These are phyloP conservation scores for Eremothecium coryli DNA, from an alignment of 1,139 yeast species.

Conservation along the genomic window DNA sequence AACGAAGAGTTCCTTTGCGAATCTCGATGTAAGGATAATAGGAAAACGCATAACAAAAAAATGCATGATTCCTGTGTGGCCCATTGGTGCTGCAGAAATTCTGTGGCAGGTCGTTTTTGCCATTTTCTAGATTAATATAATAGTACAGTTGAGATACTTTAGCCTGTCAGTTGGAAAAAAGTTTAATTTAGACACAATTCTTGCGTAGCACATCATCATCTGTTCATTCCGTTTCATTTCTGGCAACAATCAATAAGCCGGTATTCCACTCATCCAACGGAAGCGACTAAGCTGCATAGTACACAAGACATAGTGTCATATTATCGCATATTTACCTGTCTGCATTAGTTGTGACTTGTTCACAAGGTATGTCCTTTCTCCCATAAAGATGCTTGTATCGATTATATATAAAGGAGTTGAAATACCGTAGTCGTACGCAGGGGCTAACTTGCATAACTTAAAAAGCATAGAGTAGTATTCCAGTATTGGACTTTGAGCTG, in stretches of 20 bases:
- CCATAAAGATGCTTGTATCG: slow-evolving; percentile 5
- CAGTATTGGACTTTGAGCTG: no score
- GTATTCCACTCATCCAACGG: slow-evolving; percentile 1
- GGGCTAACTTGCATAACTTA: no score
- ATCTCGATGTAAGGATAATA: not conserved
- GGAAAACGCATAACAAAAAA: not conserved
- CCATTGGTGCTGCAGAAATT: not conserved
- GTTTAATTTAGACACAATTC: slow-evolving; percentile 5
- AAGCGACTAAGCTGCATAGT: slow-evolving; percentile 3
- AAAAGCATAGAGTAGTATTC: no score
- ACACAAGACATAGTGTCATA: not conserved
- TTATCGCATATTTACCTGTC: slow-evolving; percentile 3
- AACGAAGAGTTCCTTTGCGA: no score
- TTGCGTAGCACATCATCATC: slow-evolving; percentile 5
- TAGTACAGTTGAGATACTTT: slow-evolving; percentile 2
- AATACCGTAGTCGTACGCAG: no score
- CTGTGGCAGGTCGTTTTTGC: slow-evolving; percentile 2
- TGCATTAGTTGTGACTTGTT: not conserved
- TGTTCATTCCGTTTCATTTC: slow-evolving; percentile 4
- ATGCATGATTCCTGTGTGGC: slow-evolving; percentile 1
- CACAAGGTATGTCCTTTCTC: slow-evolving; percentile 1
- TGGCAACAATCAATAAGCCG: not conserved
- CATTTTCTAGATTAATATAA: no score
- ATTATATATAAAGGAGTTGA: no score
- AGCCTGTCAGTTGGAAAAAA: slow-evolving; percentile 4